Evolutionary conservation across 371 early-diverging fungal genomes (phyloP).

Genomic region (Coemansia sp.): DNA sequence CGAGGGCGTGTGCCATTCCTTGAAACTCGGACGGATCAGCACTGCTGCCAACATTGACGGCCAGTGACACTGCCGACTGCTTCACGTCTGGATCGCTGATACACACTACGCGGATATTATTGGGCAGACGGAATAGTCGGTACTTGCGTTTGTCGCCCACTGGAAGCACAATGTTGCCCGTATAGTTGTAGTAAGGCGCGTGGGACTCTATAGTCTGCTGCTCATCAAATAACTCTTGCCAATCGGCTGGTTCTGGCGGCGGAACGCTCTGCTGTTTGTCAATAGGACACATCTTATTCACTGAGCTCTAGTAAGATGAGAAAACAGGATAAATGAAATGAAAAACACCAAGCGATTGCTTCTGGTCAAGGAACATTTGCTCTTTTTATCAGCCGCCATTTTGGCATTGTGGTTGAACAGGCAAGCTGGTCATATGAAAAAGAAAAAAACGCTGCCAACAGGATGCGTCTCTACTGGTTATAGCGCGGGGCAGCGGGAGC

Average conservation of each 20-base stretch:
- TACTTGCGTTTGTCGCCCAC: constrained; percentile 77
- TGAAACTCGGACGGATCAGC: constrained; percentile 72
- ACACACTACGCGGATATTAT: constrained; percentile 78
- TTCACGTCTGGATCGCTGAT: constrained; percentile 80
- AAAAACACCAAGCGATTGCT: too few relatives aligned
- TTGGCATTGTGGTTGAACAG: too few relatives aligned
- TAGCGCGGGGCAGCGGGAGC: too few relatives aligned
- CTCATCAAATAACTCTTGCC: not conserved
- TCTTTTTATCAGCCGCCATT: too few relatives aligned
- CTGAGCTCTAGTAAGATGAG: not conserved
- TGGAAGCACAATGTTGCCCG: constrained; percentile 22
- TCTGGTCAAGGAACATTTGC: too few relatives aligned
- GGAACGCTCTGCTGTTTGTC: not conserved
- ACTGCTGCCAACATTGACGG: constrained; percentile 88
- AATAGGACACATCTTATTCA: not conserved
- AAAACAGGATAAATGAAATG: not conserved
- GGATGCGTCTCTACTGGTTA: too few relatives aligned
- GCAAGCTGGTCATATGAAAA: too few relatives aligned
- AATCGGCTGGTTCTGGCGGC: not conserved
- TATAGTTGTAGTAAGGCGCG: constrained; percentile 24
- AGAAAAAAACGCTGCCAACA: too few relatives aligned
- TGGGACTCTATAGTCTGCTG: not conserved
- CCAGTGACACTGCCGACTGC: constrained; percentile 83
- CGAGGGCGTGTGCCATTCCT: constrained; percentile 98
- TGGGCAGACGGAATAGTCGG: constrained; percentile 73